Evolutionary conservation across 257 asterid species (phyloP).

Genomic region (Solanum pennellii): DNA sequence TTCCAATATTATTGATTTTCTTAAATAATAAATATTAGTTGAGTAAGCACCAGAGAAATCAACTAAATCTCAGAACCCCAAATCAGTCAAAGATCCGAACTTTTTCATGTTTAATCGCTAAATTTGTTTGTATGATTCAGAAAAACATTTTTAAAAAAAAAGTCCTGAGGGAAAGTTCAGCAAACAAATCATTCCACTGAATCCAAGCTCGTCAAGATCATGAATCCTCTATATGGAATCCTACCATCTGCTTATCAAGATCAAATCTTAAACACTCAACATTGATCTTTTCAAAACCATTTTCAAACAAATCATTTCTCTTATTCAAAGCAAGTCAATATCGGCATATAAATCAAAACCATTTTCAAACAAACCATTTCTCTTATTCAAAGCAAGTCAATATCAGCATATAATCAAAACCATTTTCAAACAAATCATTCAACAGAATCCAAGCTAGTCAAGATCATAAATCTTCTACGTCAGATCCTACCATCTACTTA

Average conservation of each 20-base stretch:
- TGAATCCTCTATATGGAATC: no score
- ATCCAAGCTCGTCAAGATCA: neutral
- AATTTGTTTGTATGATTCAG: no score
- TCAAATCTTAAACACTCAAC: neutral
- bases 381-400: neutral
- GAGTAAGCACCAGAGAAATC: neutral
- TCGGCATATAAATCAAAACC: neutral
- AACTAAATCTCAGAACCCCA: neutral
- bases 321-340: neutral
- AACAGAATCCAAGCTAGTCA: neutral
- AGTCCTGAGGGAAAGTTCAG: constrained; percentile 58
- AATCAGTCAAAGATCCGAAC: neutral
- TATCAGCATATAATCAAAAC: neutral
- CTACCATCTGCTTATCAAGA: neutral
- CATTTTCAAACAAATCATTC: neutral
- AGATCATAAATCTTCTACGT: neutral
- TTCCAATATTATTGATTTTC: neutral
- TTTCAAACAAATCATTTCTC: neutral
- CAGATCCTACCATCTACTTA: neutral
- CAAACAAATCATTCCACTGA: neutral
- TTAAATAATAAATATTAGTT: no score
- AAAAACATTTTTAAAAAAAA: neutral
- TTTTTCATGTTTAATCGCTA: neutral
- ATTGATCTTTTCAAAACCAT: neutral
- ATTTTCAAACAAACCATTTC: neutral